Base-by-base conservation (phyloP, 768 basidiomycete species). In the Mycena vitilis region DNA sequence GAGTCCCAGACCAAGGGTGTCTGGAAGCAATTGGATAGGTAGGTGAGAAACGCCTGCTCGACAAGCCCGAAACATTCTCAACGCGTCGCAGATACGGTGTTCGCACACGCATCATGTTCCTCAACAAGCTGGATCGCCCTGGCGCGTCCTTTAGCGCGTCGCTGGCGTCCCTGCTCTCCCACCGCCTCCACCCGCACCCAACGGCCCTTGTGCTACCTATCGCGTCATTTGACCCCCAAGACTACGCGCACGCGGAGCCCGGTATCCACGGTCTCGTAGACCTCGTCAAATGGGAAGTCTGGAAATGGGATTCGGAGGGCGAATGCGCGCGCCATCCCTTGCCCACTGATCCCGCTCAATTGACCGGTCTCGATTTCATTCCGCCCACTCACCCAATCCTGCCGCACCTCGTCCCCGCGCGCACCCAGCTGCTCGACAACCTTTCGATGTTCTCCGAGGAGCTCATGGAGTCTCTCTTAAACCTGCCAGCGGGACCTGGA, bases 1-100 rank as follows among this genome's bases (percentile, higher is more conserved):
- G 95, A 96, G 78, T 89, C 93, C 13, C 95, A 96, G 76, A 96
- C 95, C 0, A 91, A 89, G 77, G 93, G 92, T 48, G 95, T 96
- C 52, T 96, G 95, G 95, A 82, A 81, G 61, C 95, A 96, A 77
- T 78, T 96, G 72, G 91, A 95, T 78, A 88, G 92, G 95, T 95
- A 82, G 78, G 78, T 83, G 75, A 81, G 77, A 75, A 47, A 5
- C 51, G 44, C 44, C 30, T 20, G 51, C 59, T 48, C 63, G 23
- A 45, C 62, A 40, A 30, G 25, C 38, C 62, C 51, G 42, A 18
- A 54, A 65, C 10, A 69, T 45, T 60, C 42, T 68, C 23, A 54
- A 45, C 58, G 45, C 23, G 49, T 63, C 49, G 16, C 63, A 96
- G 95, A 74, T 95, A 96, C 78, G 85, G 84, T n/a, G 95, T 96